Percentiles rank a stretch among this genome's conserved stretches.
Conservation (phyloP, 768 basidiomycete species). For the Phaeolepiota aurea region DNA sequence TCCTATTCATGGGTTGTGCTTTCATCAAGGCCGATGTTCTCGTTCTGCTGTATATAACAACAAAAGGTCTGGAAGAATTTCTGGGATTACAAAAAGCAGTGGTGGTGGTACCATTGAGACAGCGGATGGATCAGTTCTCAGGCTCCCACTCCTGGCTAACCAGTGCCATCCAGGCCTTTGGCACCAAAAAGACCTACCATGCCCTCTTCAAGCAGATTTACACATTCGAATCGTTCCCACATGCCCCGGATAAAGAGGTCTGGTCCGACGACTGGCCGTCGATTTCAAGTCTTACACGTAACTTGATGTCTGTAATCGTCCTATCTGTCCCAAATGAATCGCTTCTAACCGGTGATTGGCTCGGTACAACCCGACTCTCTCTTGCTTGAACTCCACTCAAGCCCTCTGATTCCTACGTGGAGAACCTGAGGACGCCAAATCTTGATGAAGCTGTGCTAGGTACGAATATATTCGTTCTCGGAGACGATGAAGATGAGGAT, state of each 20-base stretch:
- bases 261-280: too few relatives aligned
- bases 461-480: slow-evolving; percentile 57
- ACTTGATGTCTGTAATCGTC: slow-evolving; percentile 59
- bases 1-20: too few relatives aligned
- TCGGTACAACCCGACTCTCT: slow-evolving; percentile 65
- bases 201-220: slow-evolving; percentile 82
- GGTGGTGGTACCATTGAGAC: too few relatives aligned
- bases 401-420: neutral
- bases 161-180: slow-evolving; percentile 64
- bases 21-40: too few relatives aligned
- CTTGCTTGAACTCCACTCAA: slow-evolving; percentile 33
- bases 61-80: too few relatives aligned
- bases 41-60: too few relatives aligned
- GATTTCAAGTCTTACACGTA: slow-evolving; percentile 27
- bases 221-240: slow-evolving; percentile 55
- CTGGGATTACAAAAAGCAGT: too few relatives aligned
- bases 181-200: slow-evolving; percentile 73
- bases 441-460: slow-evolving; percentile 50
- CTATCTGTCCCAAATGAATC: slow-evolving; percentile 58
- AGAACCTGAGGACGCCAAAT: slow-evolving; percentile 19
- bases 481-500: slow-evolving; percentile 50
- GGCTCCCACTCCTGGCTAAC: too few relatives aligned
- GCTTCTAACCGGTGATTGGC: slow-evolving; percentile 51
- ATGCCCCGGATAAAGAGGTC: slow-evolving; percentile 27
- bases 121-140: too few relatives aligned